Percentiles rank a stretch among this genome's conserved stretches.
phyloP scores from a whole-genome alignment of 176 grass and related monocot genomes.

The Neostapfia colusana region DNA sequence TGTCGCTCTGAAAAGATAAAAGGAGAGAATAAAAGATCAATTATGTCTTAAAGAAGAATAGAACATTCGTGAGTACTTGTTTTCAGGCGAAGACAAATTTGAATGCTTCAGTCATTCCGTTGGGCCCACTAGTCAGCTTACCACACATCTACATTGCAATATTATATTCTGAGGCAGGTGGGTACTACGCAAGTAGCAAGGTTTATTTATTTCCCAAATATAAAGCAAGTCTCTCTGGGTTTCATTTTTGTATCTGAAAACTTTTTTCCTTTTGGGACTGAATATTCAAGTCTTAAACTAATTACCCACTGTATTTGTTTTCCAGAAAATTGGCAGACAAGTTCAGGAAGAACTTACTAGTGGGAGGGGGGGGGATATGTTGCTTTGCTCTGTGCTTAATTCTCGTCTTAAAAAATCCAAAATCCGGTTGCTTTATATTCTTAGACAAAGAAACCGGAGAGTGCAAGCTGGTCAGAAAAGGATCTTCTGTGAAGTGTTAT shows the following conservation, averaged over 20 bases:
- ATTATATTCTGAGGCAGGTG: not conserved
- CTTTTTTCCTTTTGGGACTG: slow-evolving; percentile 21
- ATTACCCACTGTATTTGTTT: slow-evolving; percentile 38
- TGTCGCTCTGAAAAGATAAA: slow-evolving; percentile 1
- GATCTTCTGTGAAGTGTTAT: slow-evolving; percentile 41
- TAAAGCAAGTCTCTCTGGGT: slow-evolving; percentile 17
- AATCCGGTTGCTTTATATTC: slow-evolving; percentile 53
- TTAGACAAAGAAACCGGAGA: slow-evolving; percentile 27
- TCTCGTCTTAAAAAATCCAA: slow-evolving; percentile 41
- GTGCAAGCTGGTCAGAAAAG: slow-evolving; percentile 11
- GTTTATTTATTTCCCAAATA: not conserved
- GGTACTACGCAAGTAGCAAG: not conserved
- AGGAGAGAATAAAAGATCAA: not conserved
- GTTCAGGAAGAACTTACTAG: slow-evolving; percentile 60
- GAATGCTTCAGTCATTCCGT: slow-evolving; percentile 22
- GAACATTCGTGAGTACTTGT: slow-evolving; percentile 16
- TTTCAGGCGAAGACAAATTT: slow-evolving; percentile 33
- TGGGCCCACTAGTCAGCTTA: slow-evolving; percentile 15
- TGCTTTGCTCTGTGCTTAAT: slow-evolving; percentile 55
- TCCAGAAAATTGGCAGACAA: slow-evolving; percentile 57
- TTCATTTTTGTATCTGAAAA: not conserved
- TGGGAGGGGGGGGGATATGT: slow-evolving; percentile 35
- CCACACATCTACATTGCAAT: not conserved
- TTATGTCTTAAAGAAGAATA: slow-evolving; percentile 17
- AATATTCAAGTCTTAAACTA: slow-evolving; percentile 54